Conservation (phyloP, 371 early-diverging fungal genomes). For the Rhizopus stolonifer region DNA sequence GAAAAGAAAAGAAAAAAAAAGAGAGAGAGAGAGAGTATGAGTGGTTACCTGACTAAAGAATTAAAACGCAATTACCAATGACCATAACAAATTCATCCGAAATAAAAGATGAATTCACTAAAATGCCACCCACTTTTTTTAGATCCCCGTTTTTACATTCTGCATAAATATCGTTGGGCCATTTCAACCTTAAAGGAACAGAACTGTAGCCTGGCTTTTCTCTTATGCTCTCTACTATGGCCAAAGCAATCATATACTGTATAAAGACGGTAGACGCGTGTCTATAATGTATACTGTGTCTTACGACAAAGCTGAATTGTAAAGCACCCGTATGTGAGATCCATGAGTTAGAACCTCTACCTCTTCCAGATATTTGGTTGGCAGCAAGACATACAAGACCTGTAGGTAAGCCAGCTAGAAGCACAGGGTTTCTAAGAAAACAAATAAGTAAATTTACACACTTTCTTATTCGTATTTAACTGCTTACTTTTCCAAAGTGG, state of each 20-base stretch:
- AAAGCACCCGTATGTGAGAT: no score
- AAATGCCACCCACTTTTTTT: constrained; percentile 82
- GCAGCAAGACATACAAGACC: constrained; percentile 81
- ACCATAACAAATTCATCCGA: constrained; percentile 70
- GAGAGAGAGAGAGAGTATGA: no score
- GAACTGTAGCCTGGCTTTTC: constrained; percentile 71
- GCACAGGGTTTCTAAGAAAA: constrained; percentile 55
- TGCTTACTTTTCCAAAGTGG: constrained; percentile 77
- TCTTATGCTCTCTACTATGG: constrained; percentile 79
- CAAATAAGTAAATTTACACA: background rate
- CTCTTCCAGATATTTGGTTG: constrained; percentile 78
- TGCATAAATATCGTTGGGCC: constrained; percentile 96
- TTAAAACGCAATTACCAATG: no score
- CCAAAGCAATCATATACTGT: constrained; percentile 86
- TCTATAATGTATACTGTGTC: constrained; percentile 60
- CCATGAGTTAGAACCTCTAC: no score
- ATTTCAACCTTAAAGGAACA: constrained; percentile 84
- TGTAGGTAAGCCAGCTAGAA: constrained; percentile 65
- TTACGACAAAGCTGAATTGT: constrained; percentile 78
- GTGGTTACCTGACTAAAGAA: no score
- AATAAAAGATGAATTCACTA: constrained; percentile 76
- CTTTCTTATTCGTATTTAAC: no score
- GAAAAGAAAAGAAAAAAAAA: no score
- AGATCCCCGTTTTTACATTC: constrained; percentile 29
- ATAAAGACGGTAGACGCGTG: constrained; percentile 77